Base-by-base conservation (phyloP, 2,329 filamentous ascomycete genomes). In the Paracorniculantispora psalliotae region DNA sequence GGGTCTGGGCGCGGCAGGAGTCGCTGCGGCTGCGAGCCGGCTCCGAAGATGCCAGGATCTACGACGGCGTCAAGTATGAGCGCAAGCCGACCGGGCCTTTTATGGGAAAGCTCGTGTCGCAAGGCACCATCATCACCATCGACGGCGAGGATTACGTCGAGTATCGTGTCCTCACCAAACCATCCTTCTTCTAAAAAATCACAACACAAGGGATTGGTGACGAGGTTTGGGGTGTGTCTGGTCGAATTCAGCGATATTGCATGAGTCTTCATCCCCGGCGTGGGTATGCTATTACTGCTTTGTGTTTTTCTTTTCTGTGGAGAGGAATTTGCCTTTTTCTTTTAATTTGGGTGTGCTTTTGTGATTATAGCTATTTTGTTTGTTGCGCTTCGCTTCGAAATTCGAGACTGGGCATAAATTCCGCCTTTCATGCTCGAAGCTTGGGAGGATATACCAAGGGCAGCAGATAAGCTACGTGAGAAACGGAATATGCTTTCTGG, bases 111-210 rank as follows among this genome's bases (percentile, higher is more conserved):
- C 78, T 87, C n/a, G 83, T 85, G 30, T 84, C 81, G 49, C 79
- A 83, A 61, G 81, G 84, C 5, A 80, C 79, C 10, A 83, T 87
- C 23, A 79, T 87, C 65, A 85, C 75, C 50, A 87, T 88, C 61
- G 83, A 87, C 61, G 85, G 84, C 23, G 84, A 87, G 67, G 85
- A 87, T 62, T 88, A 84, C 61, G 83, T 88, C 35, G 85, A 87
- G 68, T 87, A 87, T 63, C 79, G 84, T 2, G 82, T 88, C 1
- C 77, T 88, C 26, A 86, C 81, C 1, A 87, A 85, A 71, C 83
- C 83, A 0, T 80, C 77, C 0, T 87, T 87, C 65, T 86, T 84
- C 63, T 85, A 68, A 67, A 58, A 10, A 6, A 19, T 23, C 5
- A 25, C 28, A 46, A 25, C 9, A 21, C 23, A 25, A 15, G 12